Evolutionary conservation across 768 basidiomycete genomes (phyloP), one percentile per base, ranked within the genome.

Genomic region (Dacryopinax primogenitus): DNA sequence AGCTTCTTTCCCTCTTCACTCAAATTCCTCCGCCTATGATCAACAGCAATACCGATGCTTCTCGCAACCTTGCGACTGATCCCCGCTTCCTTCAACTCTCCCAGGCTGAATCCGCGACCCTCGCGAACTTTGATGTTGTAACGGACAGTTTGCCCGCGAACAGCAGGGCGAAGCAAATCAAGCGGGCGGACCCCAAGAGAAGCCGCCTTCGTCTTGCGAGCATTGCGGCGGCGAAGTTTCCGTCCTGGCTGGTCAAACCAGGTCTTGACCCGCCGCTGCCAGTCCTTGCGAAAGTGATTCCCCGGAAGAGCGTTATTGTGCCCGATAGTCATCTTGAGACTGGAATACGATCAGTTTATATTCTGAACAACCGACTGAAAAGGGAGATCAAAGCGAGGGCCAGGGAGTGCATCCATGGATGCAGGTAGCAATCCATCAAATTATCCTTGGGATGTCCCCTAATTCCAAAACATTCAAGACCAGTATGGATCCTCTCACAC

Each of bases 191-290:
- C 90, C 71, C 96, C 96, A 65, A 96, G 87, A 67, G 84, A 76
- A 51, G 92, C 84, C 65, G 92, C 92, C 81, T 96, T 98, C 71
- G 81, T 80, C 78, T 92, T 87, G 78, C 96, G 90, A 45, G 93
- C 92, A 58, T 81, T 86, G 76, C 96, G 89, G 76, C 96, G 84
- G 76, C 91, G 89, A 77, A 93, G 88, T 81, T 98, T 98, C 76
- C 90, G 89, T 62, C 94, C 95, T 65, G 96, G 92, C 80, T 99
- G 96, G 82, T 98, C 90, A 77, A 98, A 98, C 94, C 94, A 93
- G 74, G 92, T 95, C 78, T 87, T 87, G 72, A 95, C 92, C 70
- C 88, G 88, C 74, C 86, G 83, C 78, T 98, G 95, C 94, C 94
- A 98, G 77, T 98, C 94, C 86, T 98, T 98, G 82, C 86, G 90